Evolutionary conservation across 2,329 filamentous ascomycete genomes (phyloP), one percentile per base, ranked within the genome.

Genomic region (Monascus ruber): DNA sequence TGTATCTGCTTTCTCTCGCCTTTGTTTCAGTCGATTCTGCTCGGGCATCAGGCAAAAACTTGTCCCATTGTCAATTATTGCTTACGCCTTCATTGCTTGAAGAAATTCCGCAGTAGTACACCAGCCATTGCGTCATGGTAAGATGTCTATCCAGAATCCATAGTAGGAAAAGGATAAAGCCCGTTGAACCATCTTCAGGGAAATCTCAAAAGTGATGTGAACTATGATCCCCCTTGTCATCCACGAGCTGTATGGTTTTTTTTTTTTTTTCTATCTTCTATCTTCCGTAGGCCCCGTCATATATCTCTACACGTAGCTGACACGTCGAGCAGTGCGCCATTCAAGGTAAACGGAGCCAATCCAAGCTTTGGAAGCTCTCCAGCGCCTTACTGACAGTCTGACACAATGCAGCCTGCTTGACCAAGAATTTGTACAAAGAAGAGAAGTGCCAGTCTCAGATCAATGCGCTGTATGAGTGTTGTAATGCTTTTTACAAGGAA

Each of bases 381-480:
- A 17, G 7, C 31, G 24, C 24, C 35, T 36, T 37, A 27, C 17
- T 17, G 17, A 17, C 17, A 17, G 17, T 25, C 34, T 38, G 31
- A 46, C 39, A 29, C 32, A 31, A 33, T 24, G 26, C 53, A 94
- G 86, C 81, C 51, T 98, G 91, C 56, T 70, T 98, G 45, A 77
- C 76, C 35, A 89, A 80, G 63, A 88, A 88, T 60, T 79, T 78
- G 39, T 96, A 83, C 68, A 77, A 93, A 43, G 87, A 96, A 64
- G 77, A 77, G 33, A 93, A 80, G 56, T 98, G 91, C 63, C 76
- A 82, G 55, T 61, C 67, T 11, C 70, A 86, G 54, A 75, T 98
- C 41, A 81, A 89, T 58, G 85, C 86, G 2, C 69, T 98, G 24
- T 98, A 96, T 63, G 82, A 91, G 51, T 98, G 91, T 65, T 98